Evolutionary conservation across 2,329 filamentous ascomycete genomes (phyloP).

Genomic region (Karstenula rhodostoma): DNA sequence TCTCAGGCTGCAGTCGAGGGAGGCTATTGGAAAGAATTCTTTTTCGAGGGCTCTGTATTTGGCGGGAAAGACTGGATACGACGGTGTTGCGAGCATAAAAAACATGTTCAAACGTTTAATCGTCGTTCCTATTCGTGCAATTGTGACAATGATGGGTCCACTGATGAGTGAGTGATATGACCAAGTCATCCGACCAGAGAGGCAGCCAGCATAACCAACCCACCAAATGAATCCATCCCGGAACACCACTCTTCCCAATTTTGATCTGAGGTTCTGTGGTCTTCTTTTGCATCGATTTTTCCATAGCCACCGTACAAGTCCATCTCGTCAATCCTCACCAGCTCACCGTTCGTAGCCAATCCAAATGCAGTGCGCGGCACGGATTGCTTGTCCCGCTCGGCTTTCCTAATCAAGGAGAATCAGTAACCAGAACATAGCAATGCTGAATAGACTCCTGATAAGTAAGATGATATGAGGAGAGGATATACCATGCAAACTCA

Average conservation of each 20-base stretch:
- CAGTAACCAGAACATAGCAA: not conserved
- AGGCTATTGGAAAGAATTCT: conserved; percentile 7
- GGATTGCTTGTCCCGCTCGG: conserved; percentile 37
- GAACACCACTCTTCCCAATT: conserved; percentile 58
- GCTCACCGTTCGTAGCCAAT: conserved; percentile 43
- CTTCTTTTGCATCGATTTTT: conserved; percentile 21
- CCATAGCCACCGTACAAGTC: conserved; percentile 34
- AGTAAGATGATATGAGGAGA: not conserved
- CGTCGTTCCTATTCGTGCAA: no score
- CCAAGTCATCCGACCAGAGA: conserved; percentile 30
- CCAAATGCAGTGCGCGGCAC: conserved; percentile 34
- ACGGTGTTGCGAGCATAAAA: conserved; percentile 6
- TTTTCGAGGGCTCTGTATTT: conserved; percentile 11
- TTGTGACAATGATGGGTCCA: no score
- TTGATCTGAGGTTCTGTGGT: conserved; percentile 21
- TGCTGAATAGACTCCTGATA: not conserved
- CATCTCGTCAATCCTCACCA: conserved; percentile 40
- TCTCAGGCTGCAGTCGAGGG: conserved; percentile 11
- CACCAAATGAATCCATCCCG: conserved; percentile 57
- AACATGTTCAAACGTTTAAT: conserved; percentile 5
- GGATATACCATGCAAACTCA: conserved; percentile 38
- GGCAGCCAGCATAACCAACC: conserved; percentile 57
- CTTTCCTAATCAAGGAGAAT: conserved; percentile 25
- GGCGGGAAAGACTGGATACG: conserved; percentile 2
- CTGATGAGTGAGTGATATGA: not conserved